Evolutionary conservation across 805 yeast genomes (phyloP).

Genomic region (Zygosaccharomyces bisporus): DNA sequence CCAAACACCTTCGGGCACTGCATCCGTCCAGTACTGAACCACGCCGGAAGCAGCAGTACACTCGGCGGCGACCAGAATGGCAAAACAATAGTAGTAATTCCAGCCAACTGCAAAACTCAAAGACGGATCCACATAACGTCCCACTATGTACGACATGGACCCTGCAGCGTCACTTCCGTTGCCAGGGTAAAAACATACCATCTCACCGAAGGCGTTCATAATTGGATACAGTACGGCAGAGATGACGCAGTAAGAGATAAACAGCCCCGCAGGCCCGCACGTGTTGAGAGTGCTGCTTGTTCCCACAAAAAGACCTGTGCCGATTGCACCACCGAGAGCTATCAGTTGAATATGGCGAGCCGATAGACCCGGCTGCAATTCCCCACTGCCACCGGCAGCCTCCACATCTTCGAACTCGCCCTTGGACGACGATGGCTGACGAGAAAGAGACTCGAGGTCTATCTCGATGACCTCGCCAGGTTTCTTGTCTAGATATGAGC

Average conservation of each 20-base stretch:
- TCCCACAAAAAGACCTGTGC: conserved; percentile 79
- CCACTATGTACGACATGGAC: conserved; percentile 56
- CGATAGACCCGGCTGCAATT: conserved; percentile 34
- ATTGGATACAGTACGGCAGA: conserved; percentile 62
- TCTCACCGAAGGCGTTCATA: conserved; percentile 63
- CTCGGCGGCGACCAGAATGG: conserved; percentile 53
- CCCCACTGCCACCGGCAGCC: neutral
- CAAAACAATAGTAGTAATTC: conserved; percentile 50
- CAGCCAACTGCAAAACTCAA: conserved; percentile 61
- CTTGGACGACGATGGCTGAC: conserved; percentile 9
- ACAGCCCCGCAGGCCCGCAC: conserved; percentile 71
- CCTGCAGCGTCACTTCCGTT: conserved; percentile 47
- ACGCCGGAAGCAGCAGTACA: conserved; percentile 63
- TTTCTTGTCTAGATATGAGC: conserved; percentile 9
- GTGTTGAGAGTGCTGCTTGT: conserved; percentile 56
- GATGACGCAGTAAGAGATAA: conserved; percentile 59
- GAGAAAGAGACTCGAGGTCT: conserved; percentile 13
- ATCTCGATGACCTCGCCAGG: conserved; percentile 14
- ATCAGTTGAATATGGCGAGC: conserved; percentile 74
- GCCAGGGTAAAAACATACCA: conserved; percentile 58
- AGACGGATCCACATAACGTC: conserved; percentile 56
- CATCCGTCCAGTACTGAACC: conserved; percentile 56
- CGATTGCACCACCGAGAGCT: conserved; percentile 80
- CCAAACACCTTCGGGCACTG: conserved; percentile 56
- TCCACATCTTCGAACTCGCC: neutral